Base-by-base conservation (phyloP, 441 rosid genomes). In the Populus hybrid region DNA sequence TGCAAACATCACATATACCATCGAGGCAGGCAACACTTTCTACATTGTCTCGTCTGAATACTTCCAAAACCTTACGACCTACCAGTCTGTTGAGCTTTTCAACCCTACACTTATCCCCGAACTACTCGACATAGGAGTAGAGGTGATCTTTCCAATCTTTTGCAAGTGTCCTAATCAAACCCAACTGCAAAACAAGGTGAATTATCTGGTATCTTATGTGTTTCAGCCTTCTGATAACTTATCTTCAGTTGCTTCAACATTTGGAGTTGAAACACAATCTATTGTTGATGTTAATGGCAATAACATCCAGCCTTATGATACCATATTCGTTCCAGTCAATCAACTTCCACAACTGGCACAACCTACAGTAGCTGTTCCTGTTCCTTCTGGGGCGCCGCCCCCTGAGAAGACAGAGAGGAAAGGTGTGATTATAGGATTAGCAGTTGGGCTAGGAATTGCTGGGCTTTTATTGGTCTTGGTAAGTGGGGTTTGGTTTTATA, bases 51-150 rank as follows among this genome's bases (percentile, higher is more conserved):
- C 95, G 16, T 79, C 87, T 53, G 0, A 0, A 2, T 0, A 53
- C 2, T 87, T 86, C 79, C 86, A 78, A 72, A 89, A 91, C 75
- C 89, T 89, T 68, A 89, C 95, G 32, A 89, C 92, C 65, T 91
- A 81, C 82, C 91, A 88, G 69, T 86, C 95, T 12, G 92, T 91
- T 70, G 79, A 86, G 81, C 75, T 82, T 71, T 89, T 87, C 64
- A 91, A 91, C 78, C 93, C 95, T 1, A 77, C 79, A 16, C 73
- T 87, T n/a, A 70, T 85, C 71, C 83, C 92, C 5, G 84, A 88
- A 21, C 3, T 67, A 9, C 88, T 91, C 34, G 36, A 59, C 0
- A 2, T 83, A 23, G 95, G 95, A 8, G 85, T 35, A 32, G 42
- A 57, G 8, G 83, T 81, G 10, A 68, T 74, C 67, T 86, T 91